A percentile compares a stretch with the other conserved stretches of the same genome.
These are phyloP conservation scores for Ceratopteris richardii DNA, from an alignment of 75 land plant genomes.

Conservation along the genomic window DNA sequence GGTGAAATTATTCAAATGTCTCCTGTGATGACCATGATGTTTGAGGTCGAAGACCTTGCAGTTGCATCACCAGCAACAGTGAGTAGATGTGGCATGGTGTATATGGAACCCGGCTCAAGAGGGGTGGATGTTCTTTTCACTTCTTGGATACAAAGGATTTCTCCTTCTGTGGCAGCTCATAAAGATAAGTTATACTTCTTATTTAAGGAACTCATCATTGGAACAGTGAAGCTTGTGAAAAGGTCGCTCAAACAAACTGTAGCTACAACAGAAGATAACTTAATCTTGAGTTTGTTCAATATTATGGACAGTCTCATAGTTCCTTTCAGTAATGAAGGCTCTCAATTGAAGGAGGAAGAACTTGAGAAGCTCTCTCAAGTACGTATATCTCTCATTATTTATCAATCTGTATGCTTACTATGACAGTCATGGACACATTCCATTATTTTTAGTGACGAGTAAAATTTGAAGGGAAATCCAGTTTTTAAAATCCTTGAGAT, in stretches of 20 bases:
- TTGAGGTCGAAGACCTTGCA: constrained; percentile 37
- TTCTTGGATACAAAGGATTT: constrained; percentile 19
- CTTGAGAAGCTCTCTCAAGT: constrained; percentile 16
- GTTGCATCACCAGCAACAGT: constrained; percentile 43
- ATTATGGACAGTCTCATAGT: constrained; percentile 24
- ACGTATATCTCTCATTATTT: neutral
- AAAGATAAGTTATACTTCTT: constrained; percentile 7
- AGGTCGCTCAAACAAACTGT: constrained; percentile 29
- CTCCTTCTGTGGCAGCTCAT: constrained; percentile 5
- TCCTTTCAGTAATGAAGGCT: constrained; percentile 9
- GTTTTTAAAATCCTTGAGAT: too few relatives aligned
- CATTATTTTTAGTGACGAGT: too few relatives aligned
- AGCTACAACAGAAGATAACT: constrained; percentile 27
- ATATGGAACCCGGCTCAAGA: constrained; percentile 35
- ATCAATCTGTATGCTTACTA: too few relatives aligned
- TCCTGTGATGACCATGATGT: constrained; percentile 37
- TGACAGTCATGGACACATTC: too few relatives aligned
- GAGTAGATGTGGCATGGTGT: constrained; percentile 39
- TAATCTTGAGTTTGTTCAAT: constrained; percentile 23
- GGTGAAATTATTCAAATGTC: constrained; percentile 39
- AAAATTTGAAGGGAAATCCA: too few relatives aligned
- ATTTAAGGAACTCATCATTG: constrained; percentile 13
- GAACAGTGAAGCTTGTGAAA: constrained; percentile 13
- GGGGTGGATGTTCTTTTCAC: constrained; percentile 26
- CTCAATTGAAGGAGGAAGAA: constrained; percentile 17